A percentile compares a stretch with the other conserved stretches of the same genome.
Conservation (phyloP, 2,329 filamentous ascomycete species). For the Helotiales sp. region DNA sequence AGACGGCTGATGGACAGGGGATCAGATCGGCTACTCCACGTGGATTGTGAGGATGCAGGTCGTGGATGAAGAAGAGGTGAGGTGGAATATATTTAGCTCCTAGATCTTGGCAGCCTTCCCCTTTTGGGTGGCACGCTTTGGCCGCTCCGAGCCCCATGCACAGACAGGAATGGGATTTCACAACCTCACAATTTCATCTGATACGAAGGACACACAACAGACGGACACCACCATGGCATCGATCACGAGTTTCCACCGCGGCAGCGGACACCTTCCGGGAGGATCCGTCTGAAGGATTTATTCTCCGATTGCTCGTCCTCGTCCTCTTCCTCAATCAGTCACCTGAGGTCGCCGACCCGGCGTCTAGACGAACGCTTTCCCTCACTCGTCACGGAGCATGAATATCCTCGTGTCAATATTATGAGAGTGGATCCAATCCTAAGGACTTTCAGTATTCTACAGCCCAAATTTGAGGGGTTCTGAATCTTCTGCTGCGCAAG, state of each 20-base stretch:
- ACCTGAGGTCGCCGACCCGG: background rate
- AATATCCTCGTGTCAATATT: background rate
- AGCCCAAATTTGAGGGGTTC: background rate
- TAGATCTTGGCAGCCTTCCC: background rate
- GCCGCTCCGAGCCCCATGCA: background rate
- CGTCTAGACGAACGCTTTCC: background rate
- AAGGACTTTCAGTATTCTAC: background rate
- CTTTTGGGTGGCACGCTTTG: background rate
- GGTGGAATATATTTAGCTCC: background rate
- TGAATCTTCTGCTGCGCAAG: background rate
- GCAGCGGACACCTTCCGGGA: background rate
- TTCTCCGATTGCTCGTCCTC: background rate
- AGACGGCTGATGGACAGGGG: background rate
- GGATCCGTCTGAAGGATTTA: background rate
- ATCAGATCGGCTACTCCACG: background rate
- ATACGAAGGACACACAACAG: background rate
- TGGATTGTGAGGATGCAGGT: background rate
- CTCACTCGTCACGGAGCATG: conserved; percentile 3
- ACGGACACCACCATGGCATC: background rate
- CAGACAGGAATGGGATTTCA: background rate
- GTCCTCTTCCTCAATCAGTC: background rate
- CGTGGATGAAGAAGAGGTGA: background rate
- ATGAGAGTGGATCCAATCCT: background rate
- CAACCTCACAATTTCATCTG: conserved; percentile 1
- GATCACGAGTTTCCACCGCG: background rate